Base-by-base conservation (phyloP, 202 grass and related monocot genomes). In the Eragrostis tef region DNA sequence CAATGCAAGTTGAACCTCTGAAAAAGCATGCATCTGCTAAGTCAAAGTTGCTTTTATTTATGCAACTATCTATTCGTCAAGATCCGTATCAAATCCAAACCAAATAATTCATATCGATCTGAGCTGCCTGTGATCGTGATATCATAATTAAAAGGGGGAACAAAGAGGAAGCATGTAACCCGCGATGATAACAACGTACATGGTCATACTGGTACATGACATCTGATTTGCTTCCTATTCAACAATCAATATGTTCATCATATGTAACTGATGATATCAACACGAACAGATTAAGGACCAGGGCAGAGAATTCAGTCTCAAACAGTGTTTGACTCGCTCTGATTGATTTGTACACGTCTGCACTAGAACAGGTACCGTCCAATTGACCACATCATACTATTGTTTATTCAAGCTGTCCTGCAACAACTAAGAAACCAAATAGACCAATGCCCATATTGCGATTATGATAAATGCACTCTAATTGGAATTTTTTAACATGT, bases 241-340 rank as follows among this genome's bases (percentile, higher is more conserved):
- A 31, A 31, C 29, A 31, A 31, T 1, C 29, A 31, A 31, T 31
- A 31, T 31, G 29, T 2, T 31, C 29, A 31, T 31, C 29, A 31
- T 31, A 31, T 31, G 29, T 31, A 31, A 31, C 29, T 31, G 29
- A 2, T 83, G 78, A 79, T 45, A 62, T 48, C 29, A 86, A 25
- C 13, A 10, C n/a, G 22, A 39, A 58, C 9, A 45, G 29, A 89
- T 73, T 44, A 39, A 81, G 43, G 61, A 56, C 62, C 14, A 4
- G 8, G 62, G 74, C 74, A 86, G 42, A 31, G 53, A 78, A 79
- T 56, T 67, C 59, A 44, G 75, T 79, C 68, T 70, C 46, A 36
- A 86, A 75, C 34, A 39, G 69, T 75, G 62, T 41, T 74, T 82
- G 80, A 90, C 68, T 70, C 52, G 52, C 51, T 21, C 52, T 73